These are phyloP conservation scores for Plantago elongata DNA, from an alignment of 257 asterid genomes.

Conservation along the genomic window DNA sequence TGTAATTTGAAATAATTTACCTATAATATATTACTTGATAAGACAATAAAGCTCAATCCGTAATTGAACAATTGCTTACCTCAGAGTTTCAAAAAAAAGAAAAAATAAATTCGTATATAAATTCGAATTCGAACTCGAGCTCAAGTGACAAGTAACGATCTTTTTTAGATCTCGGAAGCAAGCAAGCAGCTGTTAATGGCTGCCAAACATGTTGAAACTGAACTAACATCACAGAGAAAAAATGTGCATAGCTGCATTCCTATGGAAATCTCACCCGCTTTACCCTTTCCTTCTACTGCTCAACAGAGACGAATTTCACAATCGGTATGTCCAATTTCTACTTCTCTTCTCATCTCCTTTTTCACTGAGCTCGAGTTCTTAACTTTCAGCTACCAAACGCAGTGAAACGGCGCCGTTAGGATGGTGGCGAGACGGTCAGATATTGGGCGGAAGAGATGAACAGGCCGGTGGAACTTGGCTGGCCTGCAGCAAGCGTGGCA, in stretches of 20 bases:
- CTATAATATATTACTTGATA: too few relatives aligned
- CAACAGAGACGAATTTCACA: conserved; percentile 71
- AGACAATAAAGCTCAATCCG: too few relatives aligned
- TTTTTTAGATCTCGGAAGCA: too few relatives aligned
- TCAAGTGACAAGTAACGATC: too few relatives aligned
- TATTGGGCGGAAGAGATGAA: conserved; percentile 72
- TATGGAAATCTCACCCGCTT: conserved; percentile 62
- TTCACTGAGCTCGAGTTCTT: neutral
- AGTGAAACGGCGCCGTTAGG: conserved; percentile 59
- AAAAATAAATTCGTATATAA: too few relatives aligned
- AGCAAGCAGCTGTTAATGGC: too few relatives aligned
- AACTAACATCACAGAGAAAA: neutral
- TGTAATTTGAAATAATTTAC: too few relatives aligned
- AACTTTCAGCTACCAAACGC: neutral
- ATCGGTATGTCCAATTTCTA: conserved; percentile 28
- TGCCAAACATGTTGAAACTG: too few relatives aligned
- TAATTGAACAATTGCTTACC: too few relatives aligned
- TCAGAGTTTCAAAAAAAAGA: too few relatives aligned
- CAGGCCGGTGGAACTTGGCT: conserved; percentile 87
- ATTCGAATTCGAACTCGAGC: too few relatives aligned
- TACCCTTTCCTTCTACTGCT: conserved; percentile 61
- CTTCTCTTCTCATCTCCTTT: neutral
- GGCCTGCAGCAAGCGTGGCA: conserved; percentile 49
- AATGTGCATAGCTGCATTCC: conserved; percentile 70
- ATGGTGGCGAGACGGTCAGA: conserved; percentile 69